Evolutionary conservation across 1,284 basidiomycete genomes (phyloP).

Genomic region (Cryptococcus amylolentus): DNA sequence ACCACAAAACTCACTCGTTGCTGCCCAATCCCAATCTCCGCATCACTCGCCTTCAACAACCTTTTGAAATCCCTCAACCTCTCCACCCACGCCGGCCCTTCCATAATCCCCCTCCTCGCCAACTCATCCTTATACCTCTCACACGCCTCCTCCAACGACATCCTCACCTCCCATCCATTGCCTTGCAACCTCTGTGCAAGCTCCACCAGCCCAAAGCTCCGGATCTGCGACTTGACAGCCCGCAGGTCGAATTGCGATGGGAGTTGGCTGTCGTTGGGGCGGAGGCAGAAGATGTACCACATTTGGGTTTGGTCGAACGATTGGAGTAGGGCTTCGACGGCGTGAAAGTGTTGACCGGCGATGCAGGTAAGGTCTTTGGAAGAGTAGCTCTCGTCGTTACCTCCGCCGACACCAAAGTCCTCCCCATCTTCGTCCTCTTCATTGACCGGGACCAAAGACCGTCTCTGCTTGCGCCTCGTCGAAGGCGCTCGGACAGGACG

Average conservation of each 20-base stretch:
- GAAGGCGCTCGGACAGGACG: conserved; percentile 91
- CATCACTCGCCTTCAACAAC: conserved; percentile 64
- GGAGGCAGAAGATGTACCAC: conserved; percentile 90
- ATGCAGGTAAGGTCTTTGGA: conserved; percentile 64
- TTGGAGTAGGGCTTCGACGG: conserved; percentile 79
- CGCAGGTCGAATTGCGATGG: conserved; percentile 91
- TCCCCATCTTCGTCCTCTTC: conserved; percentile 61
- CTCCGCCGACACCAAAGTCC: conserved; percentile 39
- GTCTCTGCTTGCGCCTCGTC: conserved; percentile 68
- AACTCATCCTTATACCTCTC: conserved; percentile 68
- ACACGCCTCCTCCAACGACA: conserved; percentile 84
- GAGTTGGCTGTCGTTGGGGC: conserved; percentile 90
- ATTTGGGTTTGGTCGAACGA: conserved; percentile 85
- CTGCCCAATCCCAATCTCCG: conserved; percentile 73
- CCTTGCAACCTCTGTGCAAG: conserved; percentile 66
- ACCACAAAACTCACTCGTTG: conserved; percentile 62
- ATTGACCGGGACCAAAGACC: conserved; percentile 54
- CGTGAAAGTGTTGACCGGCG: conserved; percentile 79
- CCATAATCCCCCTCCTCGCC: conserved; percentile 42
- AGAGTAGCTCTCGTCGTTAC: conserved; percentile 60
- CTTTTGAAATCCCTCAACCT: conserved; percentile 54
- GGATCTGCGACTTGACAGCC: conserved; percentile 86
- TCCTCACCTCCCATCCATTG: conserved; percentile 66
- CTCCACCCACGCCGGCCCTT: conserved; percentile 47
- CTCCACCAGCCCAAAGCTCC: conserved; percentile 74